Conservation (phyloP, 2,329 filamentous ascomycete species). For the Fusarium palustre region DNA sequence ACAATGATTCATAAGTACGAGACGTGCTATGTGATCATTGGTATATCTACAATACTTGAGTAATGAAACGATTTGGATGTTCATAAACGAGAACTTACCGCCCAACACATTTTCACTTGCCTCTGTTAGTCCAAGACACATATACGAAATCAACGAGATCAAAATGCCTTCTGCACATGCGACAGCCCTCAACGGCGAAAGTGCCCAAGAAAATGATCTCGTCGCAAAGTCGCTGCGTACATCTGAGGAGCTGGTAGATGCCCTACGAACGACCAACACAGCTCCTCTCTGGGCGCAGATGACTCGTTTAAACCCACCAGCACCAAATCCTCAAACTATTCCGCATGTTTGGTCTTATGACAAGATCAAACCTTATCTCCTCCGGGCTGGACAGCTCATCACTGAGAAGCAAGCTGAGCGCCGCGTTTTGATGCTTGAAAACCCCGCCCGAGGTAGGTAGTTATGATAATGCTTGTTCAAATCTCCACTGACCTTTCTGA, state of each 20-base stretch:
- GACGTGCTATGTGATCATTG: no score
- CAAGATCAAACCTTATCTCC: constrained; percentile 49
- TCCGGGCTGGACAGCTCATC: constrained; percentile 51
- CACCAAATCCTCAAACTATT: constrained; percentile 56
- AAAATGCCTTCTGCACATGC: not conserved
- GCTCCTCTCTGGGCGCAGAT: constrained; percentile 62
- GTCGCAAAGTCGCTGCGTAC: not conserved
- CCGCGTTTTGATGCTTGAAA: constrained; percentile 56
- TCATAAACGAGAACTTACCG: no score
- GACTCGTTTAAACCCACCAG: constrained; percentile 58
- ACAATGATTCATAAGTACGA: no score
- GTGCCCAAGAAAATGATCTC: fast-evolving
- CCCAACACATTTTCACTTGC: no score
- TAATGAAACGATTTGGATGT: no score
- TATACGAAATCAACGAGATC: no score
- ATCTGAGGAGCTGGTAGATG: not conserved
- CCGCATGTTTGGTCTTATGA: constrained; percentile 56
- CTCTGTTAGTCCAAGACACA: no score
- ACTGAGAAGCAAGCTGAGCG: constrained; percentile 56
- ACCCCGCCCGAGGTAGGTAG: constrained; percentile 52
- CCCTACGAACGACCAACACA: constrained; percentile 13
- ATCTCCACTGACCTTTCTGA: no score
- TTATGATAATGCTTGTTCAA: no score
- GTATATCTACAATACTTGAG: no score
- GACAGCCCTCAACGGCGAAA: fast-evolving